Evolutionary conservation across 305 asterid species (phyloP).

Genomic region (Caryopteris hybrid): DNA sequence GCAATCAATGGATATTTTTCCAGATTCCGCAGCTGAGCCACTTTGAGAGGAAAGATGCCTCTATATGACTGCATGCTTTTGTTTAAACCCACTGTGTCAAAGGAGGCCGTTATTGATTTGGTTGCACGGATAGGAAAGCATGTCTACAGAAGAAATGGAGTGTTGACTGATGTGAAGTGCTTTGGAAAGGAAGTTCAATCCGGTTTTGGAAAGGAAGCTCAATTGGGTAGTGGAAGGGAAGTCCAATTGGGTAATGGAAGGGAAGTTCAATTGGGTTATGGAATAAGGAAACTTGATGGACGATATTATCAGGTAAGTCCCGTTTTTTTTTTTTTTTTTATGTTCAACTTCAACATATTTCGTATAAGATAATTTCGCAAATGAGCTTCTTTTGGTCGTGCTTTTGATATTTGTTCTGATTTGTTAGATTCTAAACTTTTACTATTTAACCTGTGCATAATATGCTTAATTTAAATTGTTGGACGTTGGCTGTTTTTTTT

Average conservation of each 20-base stretch:
- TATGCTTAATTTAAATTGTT: not conserved
- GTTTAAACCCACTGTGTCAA: conserved; percentile 51
- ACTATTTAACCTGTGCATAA: not conserved
- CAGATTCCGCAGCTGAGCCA: conserved; percentile 7
- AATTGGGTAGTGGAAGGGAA: too few relatives aligned
- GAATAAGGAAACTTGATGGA: conserved; percentile 85
- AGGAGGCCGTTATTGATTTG: conserved; percentile 49
- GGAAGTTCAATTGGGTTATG: conserved; percentile 75
- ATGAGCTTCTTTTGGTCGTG: not conserved
- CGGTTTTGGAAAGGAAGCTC: not conserved
- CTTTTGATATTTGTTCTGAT: not conserved
- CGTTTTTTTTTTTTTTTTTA: not conserved
- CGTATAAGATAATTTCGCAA: not conserved
- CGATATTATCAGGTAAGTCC: conserved; percentile 61
- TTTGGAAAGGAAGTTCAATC: conserved; percentile 23
- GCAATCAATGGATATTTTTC: not conserved
- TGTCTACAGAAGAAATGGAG: conserved; percentile 69
- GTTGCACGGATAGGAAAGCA: conserved; percentile 61
- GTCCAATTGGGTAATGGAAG: conserved; percentile 24
- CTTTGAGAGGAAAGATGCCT: conserved; percentile 52
- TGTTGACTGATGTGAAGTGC: conserved; percentile 53
- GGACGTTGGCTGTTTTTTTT: not conserved
- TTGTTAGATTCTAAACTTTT: not conserved
- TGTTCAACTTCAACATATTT: not conserved
- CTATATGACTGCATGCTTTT: conserved; percentile 91